These are phyloP conservation scores for Corchorus olitorius DNA, from an alignment of 345 rosid species.

Conservation along the genomic window DNA sequence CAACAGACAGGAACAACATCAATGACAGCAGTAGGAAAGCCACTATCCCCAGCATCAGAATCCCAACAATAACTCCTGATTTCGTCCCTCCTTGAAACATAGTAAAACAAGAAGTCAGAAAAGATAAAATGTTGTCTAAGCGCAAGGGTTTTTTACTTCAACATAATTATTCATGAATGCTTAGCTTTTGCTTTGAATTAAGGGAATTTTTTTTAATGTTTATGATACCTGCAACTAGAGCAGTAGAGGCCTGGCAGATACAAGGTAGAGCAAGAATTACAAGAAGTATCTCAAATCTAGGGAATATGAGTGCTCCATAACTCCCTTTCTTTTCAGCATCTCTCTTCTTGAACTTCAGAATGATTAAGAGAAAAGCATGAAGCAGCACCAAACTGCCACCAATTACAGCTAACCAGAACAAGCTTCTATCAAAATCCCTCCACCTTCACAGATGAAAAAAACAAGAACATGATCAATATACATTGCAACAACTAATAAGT, in stretches of 20 bases:
- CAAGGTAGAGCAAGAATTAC: constrained; percentile 74
- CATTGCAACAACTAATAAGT: neutral
- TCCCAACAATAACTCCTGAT: constrained; percentile 56
- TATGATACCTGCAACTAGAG: constrained; percentile 60
- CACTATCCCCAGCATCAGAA: constrained; percentile 55
- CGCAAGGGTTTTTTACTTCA: neutral
- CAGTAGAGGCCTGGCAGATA: constrained; percentile 65
- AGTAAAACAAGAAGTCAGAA: constrained; percentile 16
- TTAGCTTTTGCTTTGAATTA: neutral
- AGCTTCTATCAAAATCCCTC: constrained; percentile 78
- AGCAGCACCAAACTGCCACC: constrained; percentile 65
- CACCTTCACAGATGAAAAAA: constrained; percentile 51
- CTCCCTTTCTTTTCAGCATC: constrained; percentile 39
- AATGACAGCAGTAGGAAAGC: constrained; percentile 53
- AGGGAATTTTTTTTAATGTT: neutral
- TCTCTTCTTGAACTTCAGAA: constrained; percentile 55
- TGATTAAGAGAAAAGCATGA: constrained; percentile 51
- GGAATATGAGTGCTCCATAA: constrained; percentile 72
- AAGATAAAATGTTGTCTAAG: neutral
- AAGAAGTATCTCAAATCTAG: constrained; percentile 84
- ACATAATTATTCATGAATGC: neutral
- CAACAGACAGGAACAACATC: constrained; percentile 78
- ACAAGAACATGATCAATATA: constrained; percentile 12
- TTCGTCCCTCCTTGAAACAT: constrained; percentile 47
- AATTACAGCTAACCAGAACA: constrained; percentile 88